Evolutionary conservation across 1,139 yeast species (phyloP).

Genomic region (Taphrina flavorubra): DNA sequence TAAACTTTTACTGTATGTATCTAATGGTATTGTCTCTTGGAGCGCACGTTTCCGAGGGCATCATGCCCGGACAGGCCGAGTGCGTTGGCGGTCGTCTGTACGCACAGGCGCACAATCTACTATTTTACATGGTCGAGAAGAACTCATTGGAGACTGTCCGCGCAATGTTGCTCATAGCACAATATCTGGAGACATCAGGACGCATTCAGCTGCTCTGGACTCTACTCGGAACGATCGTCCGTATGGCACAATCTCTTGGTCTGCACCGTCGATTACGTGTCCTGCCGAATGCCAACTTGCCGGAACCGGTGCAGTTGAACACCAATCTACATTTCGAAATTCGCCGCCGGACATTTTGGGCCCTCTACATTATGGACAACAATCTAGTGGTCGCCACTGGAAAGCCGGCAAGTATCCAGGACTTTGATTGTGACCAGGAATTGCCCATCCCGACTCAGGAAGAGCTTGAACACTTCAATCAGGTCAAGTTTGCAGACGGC

Average conservation of each 20-base stretch:
- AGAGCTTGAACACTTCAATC: background rate
- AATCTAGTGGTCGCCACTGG: conserved; percentile 64
- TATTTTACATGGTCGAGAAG: conserved; percentile 52
- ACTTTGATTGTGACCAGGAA: conserved; percentile 52
- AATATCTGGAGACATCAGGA: conserved; percentile 59
- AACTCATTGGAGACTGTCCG: conserved; percentile 59
- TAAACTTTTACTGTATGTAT: conserved; percentile 5
- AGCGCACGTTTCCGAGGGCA: conserved; percentile 2
- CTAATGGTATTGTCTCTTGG: conserved; percentile 53
- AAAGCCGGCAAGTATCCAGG: conserved; percentile 64
- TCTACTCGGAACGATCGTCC: conserved; percentile 60
- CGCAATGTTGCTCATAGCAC: conserved; percentile 58
- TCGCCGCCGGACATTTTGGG: conserved; percentile 62
- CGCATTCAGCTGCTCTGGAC: conserved; percentile 53
- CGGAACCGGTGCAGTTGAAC: conserved; percentile 53
- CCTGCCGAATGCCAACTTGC: background rate
- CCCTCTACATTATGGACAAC: conserved; percentile 62
- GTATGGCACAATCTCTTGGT: conserved; percentile 70
- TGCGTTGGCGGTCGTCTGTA: conserved; percentile 7
- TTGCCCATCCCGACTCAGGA: conserved; percentile 36
- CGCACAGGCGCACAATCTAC: conserved; percentile 20
- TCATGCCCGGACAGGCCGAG: background rate
- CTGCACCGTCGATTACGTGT: conserved; percentile 63
- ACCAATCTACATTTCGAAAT: conserved; percentile 51
- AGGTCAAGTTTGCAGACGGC: conserved; percentile 7